Conservation (phyloP, 2,329 filamentous ascomycete species). For the Bipolaris zeicola region DNA sequence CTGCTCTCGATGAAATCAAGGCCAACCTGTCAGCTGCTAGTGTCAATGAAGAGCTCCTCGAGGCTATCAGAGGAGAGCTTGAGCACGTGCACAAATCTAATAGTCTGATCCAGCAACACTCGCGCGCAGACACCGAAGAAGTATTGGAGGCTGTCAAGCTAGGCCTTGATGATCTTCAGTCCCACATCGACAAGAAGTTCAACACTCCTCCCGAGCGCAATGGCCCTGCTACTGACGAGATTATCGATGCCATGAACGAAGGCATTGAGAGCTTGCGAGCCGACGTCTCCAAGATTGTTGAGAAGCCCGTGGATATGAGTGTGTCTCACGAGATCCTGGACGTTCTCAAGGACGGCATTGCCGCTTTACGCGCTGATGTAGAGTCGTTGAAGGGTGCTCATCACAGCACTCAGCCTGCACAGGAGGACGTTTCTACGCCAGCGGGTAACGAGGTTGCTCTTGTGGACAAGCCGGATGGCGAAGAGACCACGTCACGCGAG, state of each 20-base stretch:
- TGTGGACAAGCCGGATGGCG: conserved; percentile 55
- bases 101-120: conserved; percentile 48
- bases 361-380: conserved; percentile 76
- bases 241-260: conserved; percentile 66
- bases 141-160: conserved; percentile 56
- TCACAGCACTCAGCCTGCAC: conserved; percentile 43
- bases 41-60: conserved; percentile 58
- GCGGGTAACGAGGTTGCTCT: conserved; percentile 58
- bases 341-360: conserved; percentile 80
- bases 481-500: conserved; percentile 49
- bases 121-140: conserved; percentile 55
- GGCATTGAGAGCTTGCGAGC: conserved; percentile 76
- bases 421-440: conserved; percentile 46
- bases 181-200: conserved; percentile 58
- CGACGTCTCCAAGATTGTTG: conserved; percentile 74
- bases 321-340: conserved; percentile 90
- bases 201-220: conserved; percentile 60
- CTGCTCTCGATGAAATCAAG: conserved; percentile 49
- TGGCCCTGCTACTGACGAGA: conserved; percentile 60
- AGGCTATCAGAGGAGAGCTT: conserved; percentile 58
- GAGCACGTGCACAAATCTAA: conserved; percentile 55
- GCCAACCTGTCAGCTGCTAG: conserved; percentile 32
- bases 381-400: conserved; percentile 69
- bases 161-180: conserved; percentile 57
- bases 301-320: conserved; percentile 81